Conservation (phyloP, 805 yeast genomes). For the Saturnispora sanitii region DNA sequence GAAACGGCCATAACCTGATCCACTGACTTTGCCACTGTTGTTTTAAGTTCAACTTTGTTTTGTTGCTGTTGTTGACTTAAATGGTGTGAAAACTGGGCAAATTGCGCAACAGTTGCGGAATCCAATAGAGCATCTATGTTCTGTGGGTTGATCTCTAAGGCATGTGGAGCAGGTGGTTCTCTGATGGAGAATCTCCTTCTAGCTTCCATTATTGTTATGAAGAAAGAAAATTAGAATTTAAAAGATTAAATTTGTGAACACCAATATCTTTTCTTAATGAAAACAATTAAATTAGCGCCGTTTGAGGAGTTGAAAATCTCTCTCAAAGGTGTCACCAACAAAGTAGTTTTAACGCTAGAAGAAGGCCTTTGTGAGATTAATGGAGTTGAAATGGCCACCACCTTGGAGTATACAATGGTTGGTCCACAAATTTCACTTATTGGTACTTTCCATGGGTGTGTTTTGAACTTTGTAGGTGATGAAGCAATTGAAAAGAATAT, state of each 20-base stretch:
- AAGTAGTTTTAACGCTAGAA: constrained; percentile 35
- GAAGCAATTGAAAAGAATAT: constrained; percentile 53
- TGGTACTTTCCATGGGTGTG: constrained; percentile 39
- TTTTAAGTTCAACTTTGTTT: constrained; percentile 49
- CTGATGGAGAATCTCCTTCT: constrained; percentile 7
- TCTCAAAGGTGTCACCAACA: constrained; percentile 35
- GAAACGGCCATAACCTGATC: constrained; percentile 51
- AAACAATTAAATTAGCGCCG: constrained; percentile 3
- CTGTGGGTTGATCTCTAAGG: neutral
- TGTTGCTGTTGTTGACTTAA: constrained; percentile 13
- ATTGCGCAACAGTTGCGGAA: constrained; percentile 5
- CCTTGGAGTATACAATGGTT: constrained; percentile 47
- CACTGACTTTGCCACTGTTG: constrained; percentile 51
- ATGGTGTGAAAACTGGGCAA: constrained; percentile 4
- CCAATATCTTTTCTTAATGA: constrained; percentile 2
- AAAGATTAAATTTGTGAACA: neutral
- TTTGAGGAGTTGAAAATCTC: constrained; percentile 66
- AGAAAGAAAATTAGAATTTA: constrained; percentile 1
- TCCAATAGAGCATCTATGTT: constrained; percentile 4
- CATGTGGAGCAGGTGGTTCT: constrained; percentile 1
- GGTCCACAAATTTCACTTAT: constrained; percentile 45
- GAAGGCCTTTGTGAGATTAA: constrained; percentile 80
- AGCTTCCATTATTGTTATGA: constrained; percentile 3
- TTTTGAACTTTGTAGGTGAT: constrained; percentile 57
- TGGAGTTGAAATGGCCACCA: constrained; percentile 84